Evolutionary conservation across 225 moss, liverwort and hornwort genomes (phyloP).

Genomic region (Pleurozium schreberi): DNA sequence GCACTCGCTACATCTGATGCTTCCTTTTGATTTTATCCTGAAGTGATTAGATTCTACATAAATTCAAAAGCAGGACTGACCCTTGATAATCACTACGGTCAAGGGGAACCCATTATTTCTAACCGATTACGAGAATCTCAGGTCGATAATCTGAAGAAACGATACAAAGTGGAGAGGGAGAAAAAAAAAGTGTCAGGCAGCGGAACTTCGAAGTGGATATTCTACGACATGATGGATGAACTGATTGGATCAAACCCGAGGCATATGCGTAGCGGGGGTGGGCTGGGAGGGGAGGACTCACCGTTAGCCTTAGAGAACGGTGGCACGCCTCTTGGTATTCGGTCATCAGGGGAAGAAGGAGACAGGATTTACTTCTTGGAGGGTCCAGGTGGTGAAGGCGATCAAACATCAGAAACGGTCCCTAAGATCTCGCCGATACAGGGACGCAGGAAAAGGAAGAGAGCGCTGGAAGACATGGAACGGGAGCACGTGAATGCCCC

Average conservation of each 20-base stretch:
- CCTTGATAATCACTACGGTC: background rate
- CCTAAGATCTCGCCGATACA: constrained; percentile 36
- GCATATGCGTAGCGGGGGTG: constrained; percentile 36
- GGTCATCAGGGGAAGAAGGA: constrained; percentile 37
- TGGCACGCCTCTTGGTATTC: constrained; percentile 18
- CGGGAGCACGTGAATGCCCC: constrained; percentile 40
- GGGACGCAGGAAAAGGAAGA: constrained; percentile 40
- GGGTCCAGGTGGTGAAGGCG: constrained; percentile 26
- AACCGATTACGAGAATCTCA: background rate
- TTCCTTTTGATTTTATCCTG: background rate
- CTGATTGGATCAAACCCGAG: constrained; percentile 45
- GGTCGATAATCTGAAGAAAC: constrained; percentile 57
- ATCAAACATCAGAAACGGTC: constrained; percentile 45
- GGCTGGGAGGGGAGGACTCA: constrained; percentile 32
- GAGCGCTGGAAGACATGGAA: constrained; percentile 43
- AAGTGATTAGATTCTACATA: background rate
- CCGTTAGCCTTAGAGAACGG: constrained; percentile 34
- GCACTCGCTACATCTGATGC: background rate
- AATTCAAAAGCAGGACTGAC: background rate
- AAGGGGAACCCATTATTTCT: background rate
- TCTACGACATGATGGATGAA: constrained; percentile 56
- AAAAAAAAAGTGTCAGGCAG: constrained; percentile 32
- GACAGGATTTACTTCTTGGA: constrained; percentile 35
- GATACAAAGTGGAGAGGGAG: constrained; percentile 55
- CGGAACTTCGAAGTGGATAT: constrained; percentile 38